Base-by-base conservation (phyloP, 352 stramenopile genomes). In the Poterioochromonas sp. region DNA sequence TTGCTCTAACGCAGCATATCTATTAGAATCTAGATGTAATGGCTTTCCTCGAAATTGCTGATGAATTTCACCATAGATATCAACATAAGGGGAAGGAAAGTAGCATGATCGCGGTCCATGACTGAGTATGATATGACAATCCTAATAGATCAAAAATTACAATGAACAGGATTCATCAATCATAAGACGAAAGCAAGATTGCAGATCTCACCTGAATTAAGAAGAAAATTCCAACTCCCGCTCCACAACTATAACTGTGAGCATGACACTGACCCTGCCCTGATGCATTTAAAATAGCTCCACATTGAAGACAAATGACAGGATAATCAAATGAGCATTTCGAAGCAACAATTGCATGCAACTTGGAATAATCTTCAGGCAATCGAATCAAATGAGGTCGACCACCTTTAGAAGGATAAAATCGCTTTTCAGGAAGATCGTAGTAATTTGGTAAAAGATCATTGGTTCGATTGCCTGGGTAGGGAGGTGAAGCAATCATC, bases 261-360 rank as follows among this genome's bases (percentile, higher is more conserved):
- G 64, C 64, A 29, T 11, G 22, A 53, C 64, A 73, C 64, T 73
- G 64, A 53, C 64, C 64, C 11, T 73, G 22, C 11, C 64, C 64
- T n/a, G 15, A 5, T 29, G 64, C 64, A 53, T 73, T 29, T 32
- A 73, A 15, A 34, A 73, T 34, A 32, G 22, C 34, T 29, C 39
- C 37, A 53, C 64, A 73, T 20, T 8, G 2, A 8, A 73, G 34
- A 29, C 64, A 73, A 53, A 73, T 47, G 34, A 29, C 64, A 2
- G 64, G 64, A 3, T 34, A 49, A 73, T 73, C 64, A 32, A 32
- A 49, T 8, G 22, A 47, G n/a, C 53, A 64, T 34, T 32, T 8
- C 3, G 18, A 35, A 11, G n/a, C 3, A 11, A 54, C 20, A 11
- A 47, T 39, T 29, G 22, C 15, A 34, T 73, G 64, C 22, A 73